Conservation (phyloP, 2,329 filamentous ascomycete species). For the Apiospora rasikravindrae region DNA sequence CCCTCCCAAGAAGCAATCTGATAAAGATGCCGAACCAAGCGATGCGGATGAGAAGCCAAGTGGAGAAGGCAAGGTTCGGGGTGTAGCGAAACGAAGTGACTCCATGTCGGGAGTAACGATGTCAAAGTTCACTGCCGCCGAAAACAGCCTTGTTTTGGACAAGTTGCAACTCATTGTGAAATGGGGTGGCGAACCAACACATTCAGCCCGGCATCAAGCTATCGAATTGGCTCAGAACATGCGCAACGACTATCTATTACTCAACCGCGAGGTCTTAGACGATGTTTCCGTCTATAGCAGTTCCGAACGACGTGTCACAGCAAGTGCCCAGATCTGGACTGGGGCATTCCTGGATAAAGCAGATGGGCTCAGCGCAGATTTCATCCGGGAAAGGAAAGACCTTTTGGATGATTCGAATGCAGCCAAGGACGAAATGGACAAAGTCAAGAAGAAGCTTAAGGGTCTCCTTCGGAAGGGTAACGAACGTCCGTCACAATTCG, state of each 20-base stretch:
- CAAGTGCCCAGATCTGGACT: conserved; percentile 96
- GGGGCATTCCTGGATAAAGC: conserved; percentile 87
- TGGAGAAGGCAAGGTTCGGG: conserved; percentile 36
- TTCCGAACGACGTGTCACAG: conserved; percentile 91
- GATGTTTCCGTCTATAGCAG: conserved; percentile 96
- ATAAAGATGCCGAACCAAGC: conserved; percentile 22
- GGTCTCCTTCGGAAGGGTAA: conserved; percentile 89
- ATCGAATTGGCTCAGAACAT: conserved; percentile 95
- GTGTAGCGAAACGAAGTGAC: conserved; percentile 67
- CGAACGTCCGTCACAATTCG: conserved; percentile 91
- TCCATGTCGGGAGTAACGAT: conserved; percentile 90
- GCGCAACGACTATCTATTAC: conserved; percentile 89
- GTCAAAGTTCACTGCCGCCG: conserved; percentile 90
- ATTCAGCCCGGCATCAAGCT: conserved; percentile 94
- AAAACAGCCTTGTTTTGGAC: conserved; percentile 91
- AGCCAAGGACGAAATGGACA: conserved; percentile 99
- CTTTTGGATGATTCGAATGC: conserved; percentile 96
- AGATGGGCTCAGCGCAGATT: conserved; percentile 76
- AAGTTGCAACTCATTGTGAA: conserved; percentile 98
- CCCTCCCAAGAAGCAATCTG: conserved; percentile 24
- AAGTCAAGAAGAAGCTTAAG: conserved; percentile 99
- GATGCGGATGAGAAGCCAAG: conserved; percentile 30
- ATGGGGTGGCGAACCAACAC: conserved; percentile 97
- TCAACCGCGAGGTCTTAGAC: conserved; percentile 90
- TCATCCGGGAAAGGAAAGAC: conserved; percentile 91